Evolutionary conservation across 306 rosid species (phyloP).

Genomic region (Oemleria cerasiformis): DNA sequence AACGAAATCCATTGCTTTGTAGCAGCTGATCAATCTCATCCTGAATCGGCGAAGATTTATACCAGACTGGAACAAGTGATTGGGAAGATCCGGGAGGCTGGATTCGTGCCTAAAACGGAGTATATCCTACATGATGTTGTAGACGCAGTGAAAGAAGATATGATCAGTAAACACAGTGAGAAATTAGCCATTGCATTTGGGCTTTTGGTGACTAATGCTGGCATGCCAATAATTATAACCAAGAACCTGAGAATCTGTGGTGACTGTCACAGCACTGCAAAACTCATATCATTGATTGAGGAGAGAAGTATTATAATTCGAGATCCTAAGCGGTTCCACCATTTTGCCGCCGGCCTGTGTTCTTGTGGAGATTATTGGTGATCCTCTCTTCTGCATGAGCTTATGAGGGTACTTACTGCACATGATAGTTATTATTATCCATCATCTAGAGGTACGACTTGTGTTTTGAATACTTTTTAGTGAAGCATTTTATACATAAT

Average conservation of each 20-base stretch:
- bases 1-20: slow-evolving; percentile 52
- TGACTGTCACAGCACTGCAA: slow-evolving; percentile 66
- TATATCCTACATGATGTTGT: slow-evolving; percentile 63
- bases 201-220: slow-evolving; percentile 46
- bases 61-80: slow-evolving; percentile 54
- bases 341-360: slow-evolving; percentile 52
- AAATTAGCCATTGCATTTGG: slow-evolving; percentile 84
- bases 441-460: not conserved
- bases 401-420: not conserved
- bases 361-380: slow-evolving; percentile 82
- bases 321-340: slow-evolving; percentile 81
- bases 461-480: not conserved
- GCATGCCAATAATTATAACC: slow-evolving; percentile 46
- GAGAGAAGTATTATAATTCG: slow-evolving; percentile 54
- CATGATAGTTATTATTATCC: not conserved
- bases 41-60: slow-evolving; percentile 53
- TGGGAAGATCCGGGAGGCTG: slow-evolving; percentile 46
- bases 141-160: slow-evolving; percentile 56
- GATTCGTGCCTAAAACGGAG: slow-evolving; percentile 60
- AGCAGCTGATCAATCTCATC: slow-evolving; percentile 63
- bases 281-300: slow-evolving; percentile 54
- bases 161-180: slow-evolving; percentile 72
- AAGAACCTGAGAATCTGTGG: slow-evolving; percentile 73
- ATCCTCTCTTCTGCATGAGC: not conserved
- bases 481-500: not conserved